Percentiles rank a stretch among this genome's conserved stretches.
Conservation (phyloP, 805 yeast species). For the Saccharomycopsis sp. region DNA sequence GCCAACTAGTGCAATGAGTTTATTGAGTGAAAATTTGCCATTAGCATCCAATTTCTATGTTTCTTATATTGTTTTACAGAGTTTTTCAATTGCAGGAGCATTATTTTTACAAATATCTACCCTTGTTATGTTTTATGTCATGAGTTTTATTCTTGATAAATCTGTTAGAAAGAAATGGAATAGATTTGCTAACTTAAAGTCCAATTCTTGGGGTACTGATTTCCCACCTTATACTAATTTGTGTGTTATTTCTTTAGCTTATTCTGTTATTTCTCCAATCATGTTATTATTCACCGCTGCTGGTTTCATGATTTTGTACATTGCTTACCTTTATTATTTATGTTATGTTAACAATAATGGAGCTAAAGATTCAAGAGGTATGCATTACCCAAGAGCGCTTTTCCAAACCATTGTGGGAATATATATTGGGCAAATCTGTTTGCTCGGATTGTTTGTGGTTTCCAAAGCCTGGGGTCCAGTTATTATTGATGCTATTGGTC, state of each 20-base stretch:
- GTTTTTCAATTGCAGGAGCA: conserved; percentile 56
- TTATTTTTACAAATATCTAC: conserved; percentile 52
- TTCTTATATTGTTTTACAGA: conserved; percentile 59
- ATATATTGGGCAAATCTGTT: conserved; percentile 77
- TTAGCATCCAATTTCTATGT: conserved; percentile 65
- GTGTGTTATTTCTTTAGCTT: conserved; percentile 58
- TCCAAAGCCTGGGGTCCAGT: conserved; percentile 96
- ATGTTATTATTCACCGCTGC: conserved; percentile 63
- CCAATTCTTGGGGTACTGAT: conserved; percentile 61
- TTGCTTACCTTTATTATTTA: conserved; percentile 72
- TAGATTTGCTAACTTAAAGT: conserved; percentile 44
- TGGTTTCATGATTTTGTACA: conserved; percentile 61
- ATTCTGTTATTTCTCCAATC: conserved; percentile 71
- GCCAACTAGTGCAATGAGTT: conserved; percentile 46
- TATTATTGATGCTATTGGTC: conserved; percentile 57
- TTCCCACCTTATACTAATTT: conserved; percentile 70
- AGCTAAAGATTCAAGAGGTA: conserved; percentile 67
- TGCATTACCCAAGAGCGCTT: conserved; percentile 78
- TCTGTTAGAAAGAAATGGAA: conserved; percentile 60
- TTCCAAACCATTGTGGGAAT: conserved; percentile 84
- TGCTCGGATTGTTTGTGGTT: conserved; percentile 78
- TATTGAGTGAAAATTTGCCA: conserved; percentile 61
- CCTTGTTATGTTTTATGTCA: conserved; percentile 45
- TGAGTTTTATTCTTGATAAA: conserved; percentile 46
- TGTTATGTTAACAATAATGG: conserved; percentile 54